These are phyloP conservation scores for Fusarium anguioides DNA, from an alignment of 2,329 filamentous ascomycete genomes.

Conservation along the genomic window DNA sequence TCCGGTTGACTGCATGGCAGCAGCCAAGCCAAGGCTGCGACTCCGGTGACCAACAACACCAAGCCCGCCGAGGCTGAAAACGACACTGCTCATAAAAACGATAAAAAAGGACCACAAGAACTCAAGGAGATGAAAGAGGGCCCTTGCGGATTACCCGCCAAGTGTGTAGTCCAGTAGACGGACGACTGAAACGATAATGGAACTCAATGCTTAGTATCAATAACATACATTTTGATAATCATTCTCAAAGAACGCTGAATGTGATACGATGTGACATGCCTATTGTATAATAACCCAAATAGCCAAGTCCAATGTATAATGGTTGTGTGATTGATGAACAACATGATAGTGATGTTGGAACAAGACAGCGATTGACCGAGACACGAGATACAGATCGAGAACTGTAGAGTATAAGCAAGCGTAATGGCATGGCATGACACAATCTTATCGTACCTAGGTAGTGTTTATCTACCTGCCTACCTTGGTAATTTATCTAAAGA, in stretches of 20 bases:
- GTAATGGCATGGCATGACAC: too few species aligned
- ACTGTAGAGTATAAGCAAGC: too few species aligned
- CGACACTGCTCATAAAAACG: constrained; percentile 33
- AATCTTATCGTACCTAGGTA: neutral
- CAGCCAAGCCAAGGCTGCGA: constrained; percentile 50
- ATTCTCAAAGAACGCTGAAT: neutral
- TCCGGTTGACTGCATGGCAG: constrained; percentile 82
- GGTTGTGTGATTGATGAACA: too few species aligned
- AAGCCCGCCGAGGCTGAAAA: constrained; percentile 34
- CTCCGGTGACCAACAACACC: neutral
- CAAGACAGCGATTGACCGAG: too few species aligned
- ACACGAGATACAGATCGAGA: too few species aligned
- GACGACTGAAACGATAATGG: constrained; percentile 40
- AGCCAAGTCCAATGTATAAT: neutral
- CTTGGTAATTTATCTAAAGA: neutral
- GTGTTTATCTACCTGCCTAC: too few species aligned
- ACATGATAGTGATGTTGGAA: too few species aligned
- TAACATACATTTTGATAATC: constrained; percentile 17
- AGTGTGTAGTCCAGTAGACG: constrained; percentile 74
- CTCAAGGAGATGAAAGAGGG: constrained; percentile 67
- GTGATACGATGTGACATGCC: constrained; percentile 1
- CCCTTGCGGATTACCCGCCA: constrained; percentile 80
- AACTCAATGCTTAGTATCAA: constrained; percentile 28
- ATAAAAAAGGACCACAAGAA: constrained; percentile 43
- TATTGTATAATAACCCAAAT: neutral